Conservation (phyloP, 2,329 filamentous ascomycete species). For the Esteya vermicola region DNA sequence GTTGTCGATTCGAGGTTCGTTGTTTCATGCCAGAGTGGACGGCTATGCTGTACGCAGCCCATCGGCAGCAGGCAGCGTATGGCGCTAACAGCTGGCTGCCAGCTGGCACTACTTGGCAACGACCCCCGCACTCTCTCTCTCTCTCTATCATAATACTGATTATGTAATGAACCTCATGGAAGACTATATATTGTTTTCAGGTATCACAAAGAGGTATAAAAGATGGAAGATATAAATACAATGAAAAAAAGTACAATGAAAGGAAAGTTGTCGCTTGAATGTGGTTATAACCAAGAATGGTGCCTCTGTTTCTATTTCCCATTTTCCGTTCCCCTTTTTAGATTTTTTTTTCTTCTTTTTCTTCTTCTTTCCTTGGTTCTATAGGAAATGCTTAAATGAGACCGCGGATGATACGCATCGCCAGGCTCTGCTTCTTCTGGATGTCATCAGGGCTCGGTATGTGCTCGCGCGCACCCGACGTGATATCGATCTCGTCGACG, state of each 20-base stretch:
- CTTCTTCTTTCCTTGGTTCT: neutral
- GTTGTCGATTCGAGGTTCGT: too few relatives aligned
- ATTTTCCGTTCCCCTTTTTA: neutral
- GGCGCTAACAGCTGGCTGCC: neutral
- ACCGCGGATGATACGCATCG: constrained; percentile 18
- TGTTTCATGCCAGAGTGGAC: constrained; percentile 1
- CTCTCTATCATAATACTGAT: neutral
- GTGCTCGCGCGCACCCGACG: constrained; percentile 39
- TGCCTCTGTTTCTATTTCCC: too few relatives aligned
- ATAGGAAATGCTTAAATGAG: constrained; percentile 18
- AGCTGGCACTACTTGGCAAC: neutral
- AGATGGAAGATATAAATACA: neutral
- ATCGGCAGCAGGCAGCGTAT: neutral
- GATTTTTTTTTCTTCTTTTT: neutral
- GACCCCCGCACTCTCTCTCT: neutral
- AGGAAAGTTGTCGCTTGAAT: too few relatives aligned
- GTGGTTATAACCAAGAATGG: too few relatives aligned
- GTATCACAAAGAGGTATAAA: neutral
- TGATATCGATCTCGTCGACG: constrained; percentile 46
- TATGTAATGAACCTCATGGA: too few relatives aligned
- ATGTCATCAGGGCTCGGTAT: constrained; percentile 29
- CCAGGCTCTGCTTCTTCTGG: constrained; percentile 20
- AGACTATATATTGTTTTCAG: neutral
- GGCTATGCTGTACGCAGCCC: neutral
- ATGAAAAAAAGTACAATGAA: neutral